phyloP scores from a whole-genome alignment of 169 alveolate species.

The Sarcocystis neurona region DNA sequence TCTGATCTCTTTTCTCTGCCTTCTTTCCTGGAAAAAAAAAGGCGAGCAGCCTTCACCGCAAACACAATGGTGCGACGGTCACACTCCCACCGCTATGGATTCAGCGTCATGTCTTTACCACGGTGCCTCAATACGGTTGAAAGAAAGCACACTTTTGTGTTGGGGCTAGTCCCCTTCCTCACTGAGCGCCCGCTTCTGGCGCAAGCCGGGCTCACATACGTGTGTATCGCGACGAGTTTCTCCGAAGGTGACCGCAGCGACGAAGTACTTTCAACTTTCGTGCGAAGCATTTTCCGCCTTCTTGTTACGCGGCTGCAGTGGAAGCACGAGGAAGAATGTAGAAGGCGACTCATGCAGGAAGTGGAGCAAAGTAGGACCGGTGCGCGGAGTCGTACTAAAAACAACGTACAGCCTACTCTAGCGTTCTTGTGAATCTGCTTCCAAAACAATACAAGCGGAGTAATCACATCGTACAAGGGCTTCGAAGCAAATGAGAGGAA shows the following conservation, averaged over 20 bases:
- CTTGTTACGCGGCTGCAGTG: background rate
- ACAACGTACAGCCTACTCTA: no score
- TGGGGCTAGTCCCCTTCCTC: background rate
- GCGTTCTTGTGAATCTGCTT: no score
- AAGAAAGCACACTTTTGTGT: background rate
- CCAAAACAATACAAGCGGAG: no score
- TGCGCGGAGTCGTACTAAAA: background rate
- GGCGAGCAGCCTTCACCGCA: background rate
- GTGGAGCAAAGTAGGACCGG: background rate
- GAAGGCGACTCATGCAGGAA: constrained; percentile 1
- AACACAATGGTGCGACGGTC: background rate
- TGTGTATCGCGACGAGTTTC: background rate
- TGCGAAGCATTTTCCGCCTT: background rate
- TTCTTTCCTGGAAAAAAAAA: background rate
- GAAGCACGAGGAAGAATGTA: background rate
- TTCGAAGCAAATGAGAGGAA: background rate
- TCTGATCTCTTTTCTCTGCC: background rate
- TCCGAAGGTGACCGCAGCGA: no score
- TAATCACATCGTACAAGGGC: no score
- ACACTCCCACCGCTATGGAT: no score
- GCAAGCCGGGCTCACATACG: background rate
- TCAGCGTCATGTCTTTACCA: background rate
- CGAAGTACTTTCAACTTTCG: no score
- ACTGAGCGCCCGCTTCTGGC: background rate
- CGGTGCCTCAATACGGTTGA: background rate